Evolutionary conservation across 1,284 basidiomycete species (phyloP), one percentile per base, ranked within the genome.

Genomic region (Porogramme epimiltina): DNA sequence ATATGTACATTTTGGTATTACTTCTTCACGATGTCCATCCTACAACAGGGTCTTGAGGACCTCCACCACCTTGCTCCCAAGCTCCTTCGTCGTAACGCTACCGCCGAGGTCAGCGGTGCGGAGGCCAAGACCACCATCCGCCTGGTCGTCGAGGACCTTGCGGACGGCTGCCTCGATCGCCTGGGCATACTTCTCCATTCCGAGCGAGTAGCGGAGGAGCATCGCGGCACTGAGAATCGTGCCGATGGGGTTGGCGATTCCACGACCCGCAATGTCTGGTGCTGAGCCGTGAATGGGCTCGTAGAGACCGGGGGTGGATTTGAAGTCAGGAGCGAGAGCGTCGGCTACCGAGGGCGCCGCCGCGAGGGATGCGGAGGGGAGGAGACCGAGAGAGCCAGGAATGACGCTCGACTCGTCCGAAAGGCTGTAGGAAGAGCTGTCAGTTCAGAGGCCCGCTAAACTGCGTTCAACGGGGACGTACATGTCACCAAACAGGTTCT

Each of bases 401-500:
- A 99, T 98, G 59, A 99, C 94, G 61, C 95, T 98, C 16, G 89
- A 87, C 73, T 99, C 94, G 70, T 98, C 95, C 11, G 94, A 96
- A 49, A 98, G 82, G 66, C 95, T 97, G 50, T 36, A 47, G 56
- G 16, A 49, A 38, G 13, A 13, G 34, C 9, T 18, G 34, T 37
- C 34, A 10, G 16, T 18, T 16, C 16, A n/a, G n/a, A n/a, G n/a
- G n/a, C n/a, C n/a, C n/a, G n/a, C 13, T 31, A 13, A 31, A 31
- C 28, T 6, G 13, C 28, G 8, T 31, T 6, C 13, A 54, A 33
- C 44, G 42, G 34, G 45, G 22, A 75, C 91, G 66, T 66, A 94
- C 93, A 98, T 97, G 72, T 98, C 95, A 50, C 95, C 95, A 62
- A 98, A 97, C 68, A 98, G 74, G 72, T 98, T 98, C 74, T 97